Evolutionary conservation across 2,329 filamentous ascomycete species (phyloP).

Genomic region (Calonectria naviculata): DNA sequence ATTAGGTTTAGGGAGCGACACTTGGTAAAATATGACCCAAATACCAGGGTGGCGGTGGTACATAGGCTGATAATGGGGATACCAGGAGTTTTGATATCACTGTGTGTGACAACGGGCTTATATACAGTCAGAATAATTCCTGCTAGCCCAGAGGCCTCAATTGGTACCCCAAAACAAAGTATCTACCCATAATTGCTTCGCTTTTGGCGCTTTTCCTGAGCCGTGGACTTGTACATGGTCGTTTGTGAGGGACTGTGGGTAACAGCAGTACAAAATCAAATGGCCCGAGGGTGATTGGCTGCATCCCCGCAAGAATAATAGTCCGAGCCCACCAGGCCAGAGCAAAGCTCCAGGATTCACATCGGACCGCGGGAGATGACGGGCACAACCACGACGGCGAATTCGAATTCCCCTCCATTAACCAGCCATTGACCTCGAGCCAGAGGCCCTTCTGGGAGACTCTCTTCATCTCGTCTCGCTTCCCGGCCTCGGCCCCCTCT

Average conservation of each 20-base stretch:
- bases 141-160: not conserved
- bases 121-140: too few relatives aligned
- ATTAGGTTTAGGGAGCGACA: not conserved
- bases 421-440: conserved; percentile 49
- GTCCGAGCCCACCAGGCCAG: conserved; percentile 44
- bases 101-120: not conserved
- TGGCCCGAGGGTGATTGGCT: conserved; percentile 43
- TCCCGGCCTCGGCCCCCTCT: conserved; percentile 38
- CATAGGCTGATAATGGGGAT: not conserved
- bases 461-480: conserved; percentile 41
- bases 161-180: not conserved
- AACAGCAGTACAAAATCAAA: conserved; percentile 38
- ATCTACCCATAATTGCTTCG: not conserved
- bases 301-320: conserved; percentile 44
- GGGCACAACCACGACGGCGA: conserved; percentile 45
- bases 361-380: conserved; percentile 45
- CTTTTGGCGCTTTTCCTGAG: not conserved
- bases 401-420: conserved; percentile 44
- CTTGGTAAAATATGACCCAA: not conserved
- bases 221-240: not conserved
- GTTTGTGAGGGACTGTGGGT: conserved; percentile 13
- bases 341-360: conserved; percentile 46
- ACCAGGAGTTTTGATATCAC: not conserved
- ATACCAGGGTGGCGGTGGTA: not conserved
- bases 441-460: conserved; percentile 48